These are phyloP conservation scores for Clarireedia paspali DNA, from an alignment of 2,329 filamentous ascomycete genomes.

Conservation along the genomic window DNA sequence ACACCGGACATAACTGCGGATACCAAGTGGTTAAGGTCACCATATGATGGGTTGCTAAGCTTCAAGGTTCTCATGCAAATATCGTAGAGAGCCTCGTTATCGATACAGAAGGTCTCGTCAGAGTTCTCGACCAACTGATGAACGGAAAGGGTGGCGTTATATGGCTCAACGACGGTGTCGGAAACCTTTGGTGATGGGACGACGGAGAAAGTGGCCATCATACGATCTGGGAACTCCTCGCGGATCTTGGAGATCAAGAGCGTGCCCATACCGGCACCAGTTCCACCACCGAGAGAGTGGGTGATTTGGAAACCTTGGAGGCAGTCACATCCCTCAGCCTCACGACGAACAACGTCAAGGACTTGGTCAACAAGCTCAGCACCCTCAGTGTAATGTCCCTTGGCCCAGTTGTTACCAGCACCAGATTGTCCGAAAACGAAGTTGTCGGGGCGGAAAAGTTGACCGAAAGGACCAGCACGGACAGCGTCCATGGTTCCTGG, in stretches of 20 bases:
- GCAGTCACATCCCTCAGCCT: constrained; percentile 98
- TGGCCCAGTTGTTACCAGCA: constrained; percentile 99
- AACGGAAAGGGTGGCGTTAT: constrained; percentile 98
- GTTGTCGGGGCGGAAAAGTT: constrained; percentile 99
- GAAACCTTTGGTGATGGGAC: constrained; percentile 99
- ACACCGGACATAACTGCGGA: constrained; percentile 99
- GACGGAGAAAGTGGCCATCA: constrained; percentile 99
- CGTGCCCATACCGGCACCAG: constrained; percentile 99
- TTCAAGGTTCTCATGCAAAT: constrained; percentile 99
- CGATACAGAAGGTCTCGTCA: constrained; percentile 99
- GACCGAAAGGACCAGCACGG: constrained; percentile 93
- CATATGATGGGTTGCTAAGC: constrained; percentile 97
- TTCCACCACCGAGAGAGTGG: constrained; percentile 99
- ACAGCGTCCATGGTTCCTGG: constrained; percentile 99
- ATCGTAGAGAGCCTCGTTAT: constrained; percentile 99
- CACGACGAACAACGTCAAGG: constrained; percentile 94
- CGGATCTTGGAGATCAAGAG: constrained; percentile 99
- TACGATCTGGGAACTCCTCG: constrained; percentile 99
- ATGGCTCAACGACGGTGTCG: constrained; percentile 98
- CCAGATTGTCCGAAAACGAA: constrained; percentile 99
- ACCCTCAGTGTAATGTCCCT: constrained; percentile 99
- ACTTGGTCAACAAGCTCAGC: constrained; percentile 98
- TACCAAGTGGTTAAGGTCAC: constrained; percentile 98
- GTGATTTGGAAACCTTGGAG: constrained; percentile 99
- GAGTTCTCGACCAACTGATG: constrained; percentile 99